phyloP scores from a whole-genome alignment of 208 protist genomes.

The Crithidia expoeki region DNA sequence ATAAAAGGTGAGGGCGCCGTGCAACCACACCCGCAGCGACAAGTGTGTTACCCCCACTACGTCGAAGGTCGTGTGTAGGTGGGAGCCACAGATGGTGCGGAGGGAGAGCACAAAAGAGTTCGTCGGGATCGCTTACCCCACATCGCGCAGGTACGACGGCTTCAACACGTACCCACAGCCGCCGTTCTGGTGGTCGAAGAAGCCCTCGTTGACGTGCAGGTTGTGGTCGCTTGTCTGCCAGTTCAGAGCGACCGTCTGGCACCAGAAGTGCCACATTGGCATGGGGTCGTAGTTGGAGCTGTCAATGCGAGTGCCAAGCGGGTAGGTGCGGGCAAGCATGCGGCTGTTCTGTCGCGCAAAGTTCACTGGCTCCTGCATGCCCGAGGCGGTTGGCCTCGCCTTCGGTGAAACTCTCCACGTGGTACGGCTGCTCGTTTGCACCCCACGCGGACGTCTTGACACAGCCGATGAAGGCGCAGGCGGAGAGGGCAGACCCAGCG shows the following conservation, averaged over 20 bases:
- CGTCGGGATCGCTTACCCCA: neutral
- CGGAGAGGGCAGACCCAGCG: constrained; percentile 31
- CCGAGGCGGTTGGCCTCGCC: constrained; percentile 31
- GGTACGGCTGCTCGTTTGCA: constrained; percentile 37
- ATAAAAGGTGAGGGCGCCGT: constrained; percentile 24
- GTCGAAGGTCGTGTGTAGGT: constrained; percentile 49
- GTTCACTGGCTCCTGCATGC: constrained; percentile 13
- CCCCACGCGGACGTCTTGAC: constrained; percentile 49
- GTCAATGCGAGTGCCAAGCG: constrained; percentile 86
- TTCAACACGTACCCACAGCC: constrained; percentile 95
- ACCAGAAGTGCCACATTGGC: constrained; percentile 77
- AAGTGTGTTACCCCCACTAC: constrained; percentile 41
- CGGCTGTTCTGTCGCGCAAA: constrained; percentile 63
- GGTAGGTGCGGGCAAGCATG: constrained; percentile 92
- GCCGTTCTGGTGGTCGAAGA: constrained; percentile 92
- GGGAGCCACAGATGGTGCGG: constrained; percentile 57
- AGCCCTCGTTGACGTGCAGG: constrained; percentile 80
- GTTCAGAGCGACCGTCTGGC: constrained; percentile 93
- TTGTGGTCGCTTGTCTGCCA: constrained; percentile 78
- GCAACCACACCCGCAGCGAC: constrained; percentile 47
- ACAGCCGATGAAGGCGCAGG: constrained; percentile 49
- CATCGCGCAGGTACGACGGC: constrained; percentile 61
- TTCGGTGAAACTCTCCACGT: constrained; percentile 70
- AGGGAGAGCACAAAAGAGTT: constrained; percentile 34
- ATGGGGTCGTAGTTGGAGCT: constrained; percentile 93